A percentile compares a stretch with the other conserved stretches of the same genome.
Evolutionary conservation across 139 green algal genomes (phyloP).

Genomic region (Chlorella sp.): DNA sequence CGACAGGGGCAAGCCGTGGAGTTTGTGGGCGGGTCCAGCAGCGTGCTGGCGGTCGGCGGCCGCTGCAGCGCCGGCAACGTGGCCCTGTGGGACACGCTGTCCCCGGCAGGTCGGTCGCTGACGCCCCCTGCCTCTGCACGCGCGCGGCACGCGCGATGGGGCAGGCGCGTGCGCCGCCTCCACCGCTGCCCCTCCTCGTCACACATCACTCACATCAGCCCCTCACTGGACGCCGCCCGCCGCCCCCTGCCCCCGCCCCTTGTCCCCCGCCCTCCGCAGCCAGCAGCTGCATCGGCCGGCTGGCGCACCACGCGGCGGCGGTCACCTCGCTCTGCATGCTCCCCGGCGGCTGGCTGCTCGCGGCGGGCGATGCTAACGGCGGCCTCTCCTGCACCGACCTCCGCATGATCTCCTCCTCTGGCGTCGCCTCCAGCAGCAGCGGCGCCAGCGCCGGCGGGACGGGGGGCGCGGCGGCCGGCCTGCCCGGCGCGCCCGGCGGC

Average conservation of each 20-base stretch:
- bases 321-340: conserved; percentile 41
- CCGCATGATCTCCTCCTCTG: too few species aligned
- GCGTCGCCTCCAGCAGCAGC: too few species aligned
- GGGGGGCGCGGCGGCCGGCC: conserved; percentile 15
- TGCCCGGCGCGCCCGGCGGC: conserved; percentile 1
- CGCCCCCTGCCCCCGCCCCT: too few species aligned
- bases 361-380: conserved; percentile 65
- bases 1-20: conserved; percentile 54
- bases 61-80: conserved; percentile 56
- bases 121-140: too few species aligned
- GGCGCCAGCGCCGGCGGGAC: too few species aligned
- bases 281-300: conserved; percentile 44
- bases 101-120: too few species aligned
- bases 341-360: conserved; percentile 61
- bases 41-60: conserved; percentile 65
- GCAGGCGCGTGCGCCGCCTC: too few species aligned
- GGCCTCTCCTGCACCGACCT: conserved; percentile 61
- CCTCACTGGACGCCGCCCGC: too few species aligned
- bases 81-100: conserved; percentile 70
- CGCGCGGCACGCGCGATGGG: too few species aligned
- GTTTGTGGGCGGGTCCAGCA: conserved; percentile 69
- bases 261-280: background rate
- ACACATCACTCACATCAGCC: too few species aligned
- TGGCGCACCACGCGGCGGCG: conserved; percentile 34
- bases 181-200: too few species aligned